Conservation (phyloP, 345 rosid species). For the Eucalyptus sp. region DNA sequence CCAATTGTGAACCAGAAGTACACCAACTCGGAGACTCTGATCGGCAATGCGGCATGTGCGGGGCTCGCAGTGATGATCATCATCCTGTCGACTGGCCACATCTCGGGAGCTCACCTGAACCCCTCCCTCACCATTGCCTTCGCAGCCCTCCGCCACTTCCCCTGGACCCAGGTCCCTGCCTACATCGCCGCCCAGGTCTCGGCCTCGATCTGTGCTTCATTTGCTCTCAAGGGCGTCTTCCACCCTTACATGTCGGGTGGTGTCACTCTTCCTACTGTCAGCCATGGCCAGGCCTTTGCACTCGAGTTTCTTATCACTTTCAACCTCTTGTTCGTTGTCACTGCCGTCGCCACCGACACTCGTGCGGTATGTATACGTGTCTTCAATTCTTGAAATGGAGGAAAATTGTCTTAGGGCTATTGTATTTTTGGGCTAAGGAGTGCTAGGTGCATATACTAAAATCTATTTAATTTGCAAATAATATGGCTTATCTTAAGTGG, state of each 20-base stretch:
- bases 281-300: slow-evolving; percentile 75
- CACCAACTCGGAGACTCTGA: slow-evolving; percentile 54
- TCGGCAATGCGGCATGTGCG: slow-evolving; percentile 86
- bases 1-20: slow-evolving; percentile 93
- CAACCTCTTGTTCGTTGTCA: slow-evolving; percentile 82
- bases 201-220: slow-evolving; percentile 87
- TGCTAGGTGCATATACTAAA: not conserved
- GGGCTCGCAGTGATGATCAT: slow-evolving; percentile 95
- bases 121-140: slow-evolving; percentile 90
- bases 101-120: slow-evolving; percentile 94
- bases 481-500: not conserved
- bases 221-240: slow-evolving; percentile 78
- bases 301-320: slow-evolving; percentile 91
- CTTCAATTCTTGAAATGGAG: not conserved
- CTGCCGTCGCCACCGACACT: slow-evolving; percentile 95
- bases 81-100: slow-evolving; percentile 86
- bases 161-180: slow-evolving; percentile 89
- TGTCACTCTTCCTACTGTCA: slow-evolving; percentile 87
- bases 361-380: slow-evolving; percentile 54
- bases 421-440: not conserved
- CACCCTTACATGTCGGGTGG: slow-evolving; percentile 93
- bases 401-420: not conserved
- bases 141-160: slow-evolving; percentile 84
- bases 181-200: slow-evolving; percentile 84
- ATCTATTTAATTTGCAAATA: not conserved